phyloP scores from a whole-genome alignment of 2,329 filamentous ascomycete species.

The Pyrenochaeta sp. region DNA sequence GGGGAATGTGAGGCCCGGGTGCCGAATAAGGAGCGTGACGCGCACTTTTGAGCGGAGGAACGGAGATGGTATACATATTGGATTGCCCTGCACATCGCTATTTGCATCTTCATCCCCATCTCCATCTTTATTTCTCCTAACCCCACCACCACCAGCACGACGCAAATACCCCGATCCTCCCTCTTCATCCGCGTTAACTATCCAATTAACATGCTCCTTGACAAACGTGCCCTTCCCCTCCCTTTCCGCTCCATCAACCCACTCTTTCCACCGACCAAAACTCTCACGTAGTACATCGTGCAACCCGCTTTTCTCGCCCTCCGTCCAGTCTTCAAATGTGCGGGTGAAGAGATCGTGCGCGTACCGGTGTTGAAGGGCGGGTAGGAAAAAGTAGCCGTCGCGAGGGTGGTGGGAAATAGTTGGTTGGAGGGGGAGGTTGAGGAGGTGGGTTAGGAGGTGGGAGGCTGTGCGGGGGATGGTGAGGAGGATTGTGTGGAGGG shows the following conservation, averaged over 20 bases:
- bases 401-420: conserved; percentile 15
- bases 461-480: conserved; percentile 36
- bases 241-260: conserved; percentile 6
- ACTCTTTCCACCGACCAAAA: conserved; percentile 8
- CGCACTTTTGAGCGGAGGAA: conserved; percentile 10
- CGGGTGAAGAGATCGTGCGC: conserved; percentile 1
- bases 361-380: conserved; percentile 16
- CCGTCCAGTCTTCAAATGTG: conserved; percentile 13
- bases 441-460: conserved; percentile 29
- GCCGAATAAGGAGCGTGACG: conserved; percentile 30
- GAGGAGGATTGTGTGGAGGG: conserved; percentile 25
- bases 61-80: conserved; percentile 20
- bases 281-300: conserved; percentile 9
- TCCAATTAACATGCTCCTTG: conserved; percentile 33
- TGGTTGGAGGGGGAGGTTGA: conserved; percentile 28
- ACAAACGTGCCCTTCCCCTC: conserved; percentile 19
- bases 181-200: conserved; percentile 18
- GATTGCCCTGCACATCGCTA: conserved; percentile 4
- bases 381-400: conserved; percentile 34
- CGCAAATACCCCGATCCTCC: conserved; percentile 4
- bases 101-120: no score
- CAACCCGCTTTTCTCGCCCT: conserved; percentile 8
- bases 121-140: neutral
- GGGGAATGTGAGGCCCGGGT: conserved; percentile 29
- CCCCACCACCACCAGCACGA: no score